Evolutionary conservation across 2,329 filamentous ascomycete species (phyloP).

Genomic region (Colletotrichum cereale): DNA sequence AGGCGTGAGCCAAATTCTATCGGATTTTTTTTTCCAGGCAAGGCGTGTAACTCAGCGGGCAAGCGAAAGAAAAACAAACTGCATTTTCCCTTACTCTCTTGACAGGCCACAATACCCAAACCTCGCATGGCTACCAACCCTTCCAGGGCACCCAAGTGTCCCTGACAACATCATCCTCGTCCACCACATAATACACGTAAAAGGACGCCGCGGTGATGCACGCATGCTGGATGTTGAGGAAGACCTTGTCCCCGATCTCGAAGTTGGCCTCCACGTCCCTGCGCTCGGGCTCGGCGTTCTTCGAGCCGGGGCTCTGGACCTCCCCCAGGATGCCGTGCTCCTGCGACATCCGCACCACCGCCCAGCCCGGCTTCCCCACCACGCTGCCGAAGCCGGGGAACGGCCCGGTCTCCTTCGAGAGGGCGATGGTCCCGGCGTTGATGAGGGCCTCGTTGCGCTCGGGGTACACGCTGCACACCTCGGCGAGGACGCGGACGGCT

Average conservation of each 20-base stretch:
- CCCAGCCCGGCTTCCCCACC: slow-evolving; percentile 47
- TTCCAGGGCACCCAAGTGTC: slow-evolving; percentile 55
- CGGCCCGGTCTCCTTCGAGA: slow-evolving; percentile 51
- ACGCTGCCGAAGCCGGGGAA: slow-evolving; percentile 49
- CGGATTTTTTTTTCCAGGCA: background rate
- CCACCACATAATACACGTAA: slow-evolving; percentile 52
- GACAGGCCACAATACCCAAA: background rate
- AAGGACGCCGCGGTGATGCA: slow-evolving; percentile 55
- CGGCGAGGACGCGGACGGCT: slow-evolving; percentile 48
- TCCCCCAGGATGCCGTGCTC: slow-evolving; percentile 52
- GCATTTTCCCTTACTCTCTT: background rate
- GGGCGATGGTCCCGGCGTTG: slow-evolving; percentile 52
- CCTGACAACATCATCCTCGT: slow-evolving; percentile 49
- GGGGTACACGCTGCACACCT: slow-evolving; percentile 54
- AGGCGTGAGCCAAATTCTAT: background rate
- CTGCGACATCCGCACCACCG: slow-evolving; percentile 51
- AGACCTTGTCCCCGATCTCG: slow-evolving; percentile 50
- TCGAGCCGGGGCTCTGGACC: slow-evolving; percentile 13
- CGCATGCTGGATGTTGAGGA: slow-evolving; percentile 50
- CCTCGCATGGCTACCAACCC: slow-evolving; percentile 46
- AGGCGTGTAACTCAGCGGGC: background rate
- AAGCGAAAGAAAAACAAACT: background rate
- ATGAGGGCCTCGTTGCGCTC: slow-evolving; percentile 54
- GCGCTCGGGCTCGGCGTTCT: slow-evolving; percentile 33
- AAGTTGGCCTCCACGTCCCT: slow-evolving; percentile 46